Conservation (phyloP, 305 asterid species). For the Rubia balearica region DNA sequence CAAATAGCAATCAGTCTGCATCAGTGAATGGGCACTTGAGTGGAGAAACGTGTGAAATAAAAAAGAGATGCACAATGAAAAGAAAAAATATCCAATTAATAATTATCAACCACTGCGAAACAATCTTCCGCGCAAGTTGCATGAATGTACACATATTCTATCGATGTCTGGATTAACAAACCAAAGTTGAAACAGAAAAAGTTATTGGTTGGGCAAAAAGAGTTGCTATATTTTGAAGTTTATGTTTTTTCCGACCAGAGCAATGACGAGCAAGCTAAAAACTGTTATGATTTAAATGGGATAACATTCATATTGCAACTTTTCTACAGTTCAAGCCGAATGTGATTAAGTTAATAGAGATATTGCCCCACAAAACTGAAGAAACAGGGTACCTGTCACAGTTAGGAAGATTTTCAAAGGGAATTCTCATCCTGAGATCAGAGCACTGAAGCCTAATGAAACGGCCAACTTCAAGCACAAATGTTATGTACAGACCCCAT, state of each 20-base stretch:
- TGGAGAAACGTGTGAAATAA: not conserved
- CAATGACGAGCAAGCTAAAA: not conserved
- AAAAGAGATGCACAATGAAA: not conserved
- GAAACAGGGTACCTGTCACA: conserved; percentile 65
- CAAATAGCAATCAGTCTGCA: conserved; percentile 87
- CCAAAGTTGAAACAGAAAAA: not conserved
- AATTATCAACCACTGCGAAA: not conserved
- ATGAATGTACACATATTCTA: not conserved
- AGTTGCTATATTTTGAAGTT: not conserved
- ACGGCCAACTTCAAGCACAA: conserved; percentile 93
- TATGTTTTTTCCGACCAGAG: not conserved
- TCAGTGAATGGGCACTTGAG: conserved; percentile 2
- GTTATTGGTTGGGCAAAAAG: not conserved
- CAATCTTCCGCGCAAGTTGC: not conserved
- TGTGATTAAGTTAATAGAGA: not conserved
- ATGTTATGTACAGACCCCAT: conserved; percentile 96
- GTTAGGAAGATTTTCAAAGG: conserved; percentile 88
- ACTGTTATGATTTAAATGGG: not conserved
- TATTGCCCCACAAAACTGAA: not conserved
- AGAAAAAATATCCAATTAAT: too few species aligned
- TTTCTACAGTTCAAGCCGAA: not conserved
- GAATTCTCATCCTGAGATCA: conserved; percentile 93
- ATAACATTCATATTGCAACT: not conserved
- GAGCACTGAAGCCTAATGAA: conserved; percentile 92
- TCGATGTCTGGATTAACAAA: not conserved